Conservation (phyloP, 305 asterid genomes). For the Fraxinus ornus region DNA sequence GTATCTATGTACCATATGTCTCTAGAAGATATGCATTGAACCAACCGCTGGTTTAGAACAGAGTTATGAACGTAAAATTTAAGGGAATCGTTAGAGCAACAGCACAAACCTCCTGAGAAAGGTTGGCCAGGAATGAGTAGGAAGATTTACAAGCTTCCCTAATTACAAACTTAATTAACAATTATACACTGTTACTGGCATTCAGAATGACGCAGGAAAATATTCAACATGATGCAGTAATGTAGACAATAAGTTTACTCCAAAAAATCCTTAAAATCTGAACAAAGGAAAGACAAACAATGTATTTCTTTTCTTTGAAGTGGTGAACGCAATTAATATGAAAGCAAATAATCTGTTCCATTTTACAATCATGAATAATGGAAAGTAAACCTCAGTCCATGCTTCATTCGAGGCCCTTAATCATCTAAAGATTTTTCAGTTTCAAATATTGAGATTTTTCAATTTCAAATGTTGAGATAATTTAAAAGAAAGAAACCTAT, state of each 20-base stretch:
- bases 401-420: not conserved
- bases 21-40: not conserved
- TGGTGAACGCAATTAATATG: not conserved
- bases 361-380: not conserved
- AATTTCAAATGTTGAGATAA: not conserved
- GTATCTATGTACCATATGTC: not conserved
- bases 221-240: not conserved
- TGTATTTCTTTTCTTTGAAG: not conserved
- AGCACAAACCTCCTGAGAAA: not conserved
- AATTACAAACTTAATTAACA: slow-evolving; percentile 2
- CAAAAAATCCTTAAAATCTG: not conserved
- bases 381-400: not conserved
- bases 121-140: not conserved
- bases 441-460: not conserved
- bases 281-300: not conserved
- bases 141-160: not conserved
- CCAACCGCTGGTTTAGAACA: not conserved
- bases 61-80: not conserved
- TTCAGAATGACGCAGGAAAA: not conserved
- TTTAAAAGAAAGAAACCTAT: not conserved
- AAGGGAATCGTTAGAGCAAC: not conserved
- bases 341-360: not conserved
- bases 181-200: not conserved
- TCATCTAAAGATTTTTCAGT: not conserved
- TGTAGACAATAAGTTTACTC: not conserved